Evolutionary conservation across 352 stramenopile genomes (phyloP).

Genomic region (Sclerospora graminicola): DNA sequence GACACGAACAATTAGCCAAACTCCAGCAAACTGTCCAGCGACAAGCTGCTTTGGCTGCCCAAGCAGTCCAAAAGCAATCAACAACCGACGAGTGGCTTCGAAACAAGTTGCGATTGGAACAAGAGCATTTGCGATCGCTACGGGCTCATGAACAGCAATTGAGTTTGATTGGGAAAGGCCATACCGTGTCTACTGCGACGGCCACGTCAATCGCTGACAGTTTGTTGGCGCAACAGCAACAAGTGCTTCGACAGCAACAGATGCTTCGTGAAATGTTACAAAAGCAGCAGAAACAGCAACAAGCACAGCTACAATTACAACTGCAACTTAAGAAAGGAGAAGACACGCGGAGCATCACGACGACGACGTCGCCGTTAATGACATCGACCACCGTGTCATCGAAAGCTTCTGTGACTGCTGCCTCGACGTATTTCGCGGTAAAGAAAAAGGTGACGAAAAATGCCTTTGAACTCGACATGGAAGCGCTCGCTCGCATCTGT

Average conservation of each 20-base stretch:
- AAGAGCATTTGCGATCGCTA: conserved; percentile 30
- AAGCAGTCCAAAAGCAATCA: conserved; percentile 21
- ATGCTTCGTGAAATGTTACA: conserved; percentile 25
- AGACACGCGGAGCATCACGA: conserved; percentile 2
- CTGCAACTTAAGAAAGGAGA: conserved; percentile 14
- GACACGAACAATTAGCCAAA: conserved; percentile 35
- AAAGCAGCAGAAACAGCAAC: conserved; percentile 25
- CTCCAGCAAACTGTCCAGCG: conserved; percentile 42
- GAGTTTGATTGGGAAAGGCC: conserved; percentile 18
- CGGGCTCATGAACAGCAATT: conserved; percentile 28
- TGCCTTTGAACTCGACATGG: conserved; percentile 42
- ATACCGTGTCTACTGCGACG: conserved; percentile 6
- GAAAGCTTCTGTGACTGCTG: conserved; percentile 1
- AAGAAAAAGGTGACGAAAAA: conserved; percentile 37
- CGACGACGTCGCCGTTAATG: not conserved
- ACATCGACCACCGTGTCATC: not conserved
- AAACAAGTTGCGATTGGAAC: conserved; percentile 33
- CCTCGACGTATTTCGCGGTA: conserved; percentile 6
- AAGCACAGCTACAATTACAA: conserved; percentile 14
- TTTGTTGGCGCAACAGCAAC: conserved; percentile 34
- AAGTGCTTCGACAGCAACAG: conserved; percentile 40
- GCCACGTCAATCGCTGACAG: conserved; percentile 22
- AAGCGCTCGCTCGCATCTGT: conserved; percentile 43
- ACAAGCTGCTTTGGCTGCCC: conserved; percentile 23
- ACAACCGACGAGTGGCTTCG: conserved; percentile 30